phyloP scores from a whole-genome alignment of 257 asterid species.

The Nicotiana undulata region DNA sequence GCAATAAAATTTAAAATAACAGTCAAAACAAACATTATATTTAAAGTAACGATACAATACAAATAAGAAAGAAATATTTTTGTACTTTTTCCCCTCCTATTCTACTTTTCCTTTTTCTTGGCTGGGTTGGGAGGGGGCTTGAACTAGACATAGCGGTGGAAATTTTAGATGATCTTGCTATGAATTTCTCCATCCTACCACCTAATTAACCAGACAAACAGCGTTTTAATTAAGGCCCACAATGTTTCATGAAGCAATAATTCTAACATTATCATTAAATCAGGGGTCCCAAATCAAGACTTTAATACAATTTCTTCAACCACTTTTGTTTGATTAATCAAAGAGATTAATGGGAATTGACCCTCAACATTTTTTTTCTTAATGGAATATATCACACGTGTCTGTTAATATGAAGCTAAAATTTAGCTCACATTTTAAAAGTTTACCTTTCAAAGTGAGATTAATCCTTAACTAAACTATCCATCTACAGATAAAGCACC shows the following conservation, averaged over 20 bases:
- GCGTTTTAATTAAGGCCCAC: not conserved
- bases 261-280: not conserved
- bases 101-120: too few species aligned
- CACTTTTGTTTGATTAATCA: not conserved
- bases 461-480: not conserved
- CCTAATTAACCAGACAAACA: constrained; percentile 3
- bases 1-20: too few species aligned
- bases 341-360: not conserved
- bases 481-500: not conserved
- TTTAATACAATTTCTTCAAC: not conserved
- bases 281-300: not conserved
- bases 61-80: too few species aligned
- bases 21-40: too few species aligned
- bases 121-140: not conserved
- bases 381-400: not conserved
- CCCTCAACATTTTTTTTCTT: not conserved
- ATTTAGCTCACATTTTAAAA: not conserved
- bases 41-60: too few species aligned
- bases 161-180: not conserved
- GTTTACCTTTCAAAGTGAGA: not conserved
- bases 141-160: not conserved
- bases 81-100: too few species aligned
- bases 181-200: not conserved
- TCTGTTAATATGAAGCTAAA: not conserved
- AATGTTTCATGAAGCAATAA: not conserved